A percentile compares a stretch with the other conserved stretches of the same genome.
phyloP scores from a whole-genome alignment of 2,329 filamentous ascomycete species.

The Aspergillus quadrilineatus region DNA sequence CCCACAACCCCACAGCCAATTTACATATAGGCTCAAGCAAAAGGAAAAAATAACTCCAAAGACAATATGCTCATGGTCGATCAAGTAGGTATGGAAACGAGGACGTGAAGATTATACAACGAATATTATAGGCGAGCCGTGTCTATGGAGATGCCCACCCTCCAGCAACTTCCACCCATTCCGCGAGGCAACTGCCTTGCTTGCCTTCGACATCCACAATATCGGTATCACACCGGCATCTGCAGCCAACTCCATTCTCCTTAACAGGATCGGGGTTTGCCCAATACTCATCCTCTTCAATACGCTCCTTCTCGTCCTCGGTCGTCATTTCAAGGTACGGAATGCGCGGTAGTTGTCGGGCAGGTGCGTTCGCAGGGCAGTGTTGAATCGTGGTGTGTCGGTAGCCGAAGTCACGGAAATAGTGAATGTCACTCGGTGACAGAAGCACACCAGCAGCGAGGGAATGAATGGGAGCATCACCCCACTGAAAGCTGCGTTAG shows the following conservation, averaged over 20 bases:
- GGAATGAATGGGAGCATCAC: slow-evolving; percentile 96
- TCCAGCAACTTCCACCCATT: slow-evolving; percentile 97
- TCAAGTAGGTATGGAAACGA: slow-evolving; percentile 32
- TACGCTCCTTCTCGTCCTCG: slow-evolving; percentile 74
- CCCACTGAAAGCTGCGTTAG: slow-evolving; percentile 67
- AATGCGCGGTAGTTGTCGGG: slow-evolving; percentile 75
- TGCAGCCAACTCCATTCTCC: slow-evolving; percentile 94
- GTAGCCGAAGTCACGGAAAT: slow-evolving; percentile 98
- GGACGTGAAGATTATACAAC: slow-evolving; percentile 32
- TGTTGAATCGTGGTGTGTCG: slow-evolving; percentile 98
- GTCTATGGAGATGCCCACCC: slow-evolving; percentile 72
- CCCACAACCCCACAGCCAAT: slow-evolving; percentile 34
- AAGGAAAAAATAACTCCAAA: slow-evolving; percentile 29
- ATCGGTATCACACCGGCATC: slow-evolving; percentile 95
- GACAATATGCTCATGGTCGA: slow-evolving; percentile 34
- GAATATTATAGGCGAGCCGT: slow-evolving; percentile 21
- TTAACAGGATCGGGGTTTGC: slow-evolving; percentile 80
- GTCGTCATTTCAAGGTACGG: slow-evolving; percentile 83
- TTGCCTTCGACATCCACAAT: slow-evolving; percentile 98
- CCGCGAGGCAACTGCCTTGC: slow-evolving; percentile 87
- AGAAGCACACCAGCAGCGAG: slow-evolving; percentile 89
- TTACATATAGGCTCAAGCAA: slow-evolving; percentile 34
- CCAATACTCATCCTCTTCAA: slow-evolving; percentile 96
- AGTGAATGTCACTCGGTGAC: slow-evolving; percentile 81
- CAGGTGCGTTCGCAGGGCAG: slow-evolving; percentile 92